A percentile compares a stretch with the other conserved stretches of the same genome.
Conservation (phyloP, 2,329 filamentous ascomycete species). For the Parasarocladium wereldwijsianum region DNA sequence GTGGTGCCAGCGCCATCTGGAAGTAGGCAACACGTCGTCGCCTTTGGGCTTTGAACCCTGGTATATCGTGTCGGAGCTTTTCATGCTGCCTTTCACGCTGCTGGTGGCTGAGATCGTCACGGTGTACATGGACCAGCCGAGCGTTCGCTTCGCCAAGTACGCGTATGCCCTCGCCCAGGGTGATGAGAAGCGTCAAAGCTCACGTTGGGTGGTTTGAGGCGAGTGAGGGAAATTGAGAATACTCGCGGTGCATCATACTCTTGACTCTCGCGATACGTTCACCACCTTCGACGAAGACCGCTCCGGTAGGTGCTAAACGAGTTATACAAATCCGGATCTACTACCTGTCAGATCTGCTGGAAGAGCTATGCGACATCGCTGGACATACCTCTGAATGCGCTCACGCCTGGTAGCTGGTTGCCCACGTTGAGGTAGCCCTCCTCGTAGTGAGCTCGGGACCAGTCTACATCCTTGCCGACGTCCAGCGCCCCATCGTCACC, state of each 20-base stretch:
- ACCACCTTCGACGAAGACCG: too few species aligned
- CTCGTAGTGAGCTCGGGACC: conserved; percentile 12
- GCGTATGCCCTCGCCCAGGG: too few species aligned
- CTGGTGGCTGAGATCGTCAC: conserved; percentile 43
- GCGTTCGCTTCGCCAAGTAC: conserved; percentile 42
- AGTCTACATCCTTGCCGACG: conserved; percentile 26
- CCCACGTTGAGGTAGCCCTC: conserved; percentile 52
- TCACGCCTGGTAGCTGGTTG: conserved; percentile 40
- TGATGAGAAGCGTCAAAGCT: too few species aligned
- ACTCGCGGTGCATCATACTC: too few species aligned
- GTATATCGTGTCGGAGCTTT: conserved; percentile 43
- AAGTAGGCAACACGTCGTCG: conserved; percentile 41
- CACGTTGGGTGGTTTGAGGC: too few species aligned
- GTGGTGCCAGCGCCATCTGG: conserved; percentile 33
- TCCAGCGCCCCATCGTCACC: conserved; percentile 25
- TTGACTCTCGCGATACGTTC: too few species aligned
- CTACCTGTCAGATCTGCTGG: too few species aligned
- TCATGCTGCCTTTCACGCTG: conserved; percentile 44
- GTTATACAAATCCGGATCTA: too few species aligned
- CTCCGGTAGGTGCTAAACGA: too few species aligned
- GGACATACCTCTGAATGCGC: conserved; percentile 31
- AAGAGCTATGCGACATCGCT: too few species aligned
- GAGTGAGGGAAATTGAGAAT: background rate
- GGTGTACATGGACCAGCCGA: conserved; percentile 41
- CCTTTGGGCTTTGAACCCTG: conserved; percentile 46